Base-by-base conservation (phyloP, 176 grass and related monocot genomes). In the Tillandsia leiboldiana region DNA sequence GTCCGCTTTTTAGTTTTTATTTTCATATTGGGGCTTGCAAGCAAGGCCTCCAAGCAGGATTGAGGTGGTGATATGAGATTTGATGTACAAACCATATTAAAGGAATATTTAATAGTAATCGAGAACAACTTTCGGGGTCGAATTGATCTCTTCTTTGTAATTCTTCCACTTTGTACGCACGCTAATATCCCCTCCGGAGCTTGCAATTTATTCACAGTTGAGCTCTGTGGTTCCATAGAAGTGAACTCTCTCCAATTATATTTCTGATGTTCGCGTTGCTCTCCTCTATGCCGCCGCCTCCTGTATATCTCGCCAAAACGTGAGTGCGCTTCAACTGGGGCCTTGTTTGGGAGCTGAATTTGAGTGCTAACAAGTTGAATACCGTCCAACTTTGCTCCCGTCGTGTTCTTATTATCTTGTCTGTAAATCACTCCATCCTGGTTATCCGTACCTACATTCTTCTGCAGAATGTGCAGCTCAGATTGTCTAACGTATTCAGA, bases 1-100 rank as follows among this genome's bases (percentile, higher is more conserved):
- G 89, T 79, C 47, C 84, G 81, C 66, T 82, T 87, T 65, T 81
- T 82, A 22, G 75, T 91, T 49, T 74, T 74, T 70, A 85, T 79
- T 78, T 72, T 87, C 58, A 78, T 66, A 67, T 28, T 17, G 2
- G 66, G 51, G 68, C 65, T 78, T 67, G 71, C 79, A 74, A 70
- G 62, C 62, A 87, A 54, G 10, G 82, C 66, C 58, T 71, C 85
- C 50, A 80, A 71, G 73, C 89, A 85, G 72, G 75, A 58, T 28
- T 65, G 26, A 72, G 70, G 69, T 50, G 70, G 69, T 50, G 61
- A 14, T 57, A 2, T 61, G 11, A 59, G 51, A 50, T 12, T 14
- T 3, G 48, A 53, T 67, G 64, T 12, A 8, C 51, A 53, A n/a
- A 13, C 2, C 26, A 20, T 9, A 12, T 54, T n/a, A 1, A 1